Evolutionary conservation across 805 yeast genomes (phyloP), one percentile per base, ranked within the genome.

Genomic region (Citeromyces matritensis): DNA sequence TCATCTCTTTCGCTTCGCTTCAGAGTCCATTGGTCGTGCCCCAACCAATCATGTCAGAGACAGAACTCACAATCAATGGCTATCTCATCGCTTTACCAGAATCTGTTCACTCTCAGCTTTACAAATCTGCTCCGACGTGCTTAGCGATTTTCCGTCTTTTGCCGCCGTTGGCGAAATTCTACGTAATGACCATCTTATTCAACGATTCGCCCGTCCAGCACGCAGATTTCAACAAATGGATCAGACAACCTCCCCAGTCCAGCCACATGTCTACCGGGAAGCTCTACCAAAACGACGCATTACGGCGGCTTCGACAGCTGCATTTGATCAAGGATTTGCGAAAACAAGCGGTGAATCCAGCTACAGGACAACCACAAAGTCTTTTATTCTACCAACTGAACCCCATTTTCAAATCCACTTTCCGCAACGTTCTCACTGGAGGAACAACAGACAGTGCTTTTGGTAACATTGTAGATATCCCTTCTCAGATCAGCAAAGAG

Each of bases 51-150:
- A 30, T 30, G 32, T 11, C 32, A 9, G 30, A 10, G 11, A 29
- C 13, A 26, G 54, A 73, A 45, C 65, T 74, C 29, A 77, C 83
- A 2, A 91, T 86, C 37, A 82, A 82, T 47, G 93, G 81, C 43
- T 85, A 91, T 53, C 61, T 91, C 37, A 96, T 85, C 48, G 84
- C 82, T 12, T 70, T 91, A 5, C 95, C 97, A 2, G 84, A 79
- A 45, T 63, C 79, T 5, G 82, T 84, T n/a, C 88, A 86, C 42
- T 63, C 76, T 14, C 70, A 84, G 45, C 64, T 91, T 14, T 91
- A 81, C 53, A 76, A 73, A 43, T 71, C 82, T 32, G 95, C 98
- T 2, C 95, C 96, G 9, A 83, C 98, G 34, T 85, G 96, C 49
- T 61, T 91, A 30, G 93, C 98, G 2, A 76, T 91, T n/a, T 86